Base-by-base conservation (phyloP, 768 basidiomycete species). In the Russula lepida region DNA sequence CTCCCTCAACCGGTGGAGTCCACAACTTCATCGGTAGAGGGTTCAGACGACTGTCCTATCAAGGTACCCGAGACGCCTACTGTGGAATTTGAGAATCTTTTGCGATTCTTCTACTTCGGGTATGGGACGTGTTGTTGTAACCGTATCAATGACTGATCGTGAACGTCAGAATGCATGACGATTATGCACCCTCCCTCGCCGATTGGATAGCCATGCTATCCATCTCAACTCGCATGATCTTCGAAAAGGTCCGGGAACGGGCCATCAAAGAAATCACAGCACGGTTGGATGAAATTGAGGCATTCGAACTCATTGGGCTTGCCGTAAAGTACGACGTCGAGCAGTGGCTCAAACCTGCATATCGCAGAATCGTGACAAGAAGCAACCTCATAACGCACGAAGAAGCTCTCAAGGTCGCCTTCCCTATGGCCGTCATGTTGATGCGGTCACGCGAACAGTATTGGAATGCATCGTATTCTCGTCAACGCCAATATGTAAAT, bases 31-130 rank as follows among this genome's bases (percentile, higher is more conserved):
- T n/a, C n/a, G n/a, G 39, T 44, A 28, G 68, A 70, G 35, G 69
- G 69, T 17, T 25, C 53, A 11, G 63, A 60, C 32, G 64, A 69
- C n/a, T 61, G 62, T 25, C 68, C 69, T 0, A 57, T 70, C 39
- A 30, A 19, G 9, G 21, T 70, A 28, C 59, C 62, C 3, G 60
- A 44, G 2, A 67, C 66, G 28, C 37, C 55, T 25, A 44, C 17
- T 12, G 43, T 41, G 1, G 67, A 68, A 27, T 62, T 70, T n/a
- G 60, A 65, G 2, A 43, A 50, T 9, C 51, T 70, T 17, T 59
- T 70, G 15, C 56, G 54, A 2, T 66, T 66, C 44, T 64, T 70
- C 37, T 67, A 68, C 47, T 59, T 44, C 7, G 59, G 65, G 69
- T 70, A 54, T 30, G 52, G 9, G 21, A 23, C 7, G 6, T n/a